Evolutionary conservation across 2,329 filamentous ascomycete genomes (phyloP).

Genomic region (Hymenoscyphus scutula): DNA sequence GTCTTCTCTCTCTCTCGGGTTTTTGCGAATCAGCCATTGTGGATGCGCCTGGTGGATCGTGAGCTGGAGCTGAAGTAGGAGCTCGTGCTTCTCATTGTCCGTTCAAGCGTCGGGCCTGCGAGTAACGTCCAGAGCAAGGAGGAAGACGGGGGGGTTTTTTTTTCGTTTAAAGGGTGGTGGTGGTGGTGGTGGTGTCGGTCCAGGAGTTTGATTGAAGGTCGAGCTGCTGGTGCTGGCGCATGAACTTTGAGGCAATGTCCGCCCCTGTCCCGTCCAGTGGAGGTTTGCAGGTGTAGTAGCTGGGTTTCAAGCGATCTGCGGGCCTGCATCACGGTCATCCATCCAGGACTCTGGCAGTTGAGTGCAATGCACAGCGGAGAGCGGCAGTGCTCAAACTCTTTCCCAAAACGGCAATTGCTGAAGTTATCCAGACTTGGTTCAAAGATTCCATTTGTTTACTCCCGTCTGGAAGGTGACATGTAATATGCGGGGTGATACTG

Average conservation of each 20-base stretch:
- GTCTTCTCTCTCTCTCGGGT: slow-evolving; percentile 35
- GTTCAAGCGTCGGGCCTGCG: slow-evolving; percentile 13
- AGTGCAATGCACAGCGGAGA: not conserved
- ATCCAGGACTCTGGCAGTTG: not conserved
- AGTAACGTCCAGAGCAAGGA: not conserved
- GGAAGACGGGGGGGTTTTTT: too few species aligned
- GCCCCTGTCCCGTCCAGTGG: slow-evolving; percentile 17
- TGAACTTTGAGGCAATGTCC: slow-evolving; percentile 12
- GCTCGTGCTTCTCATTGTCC: slow-evolving; percentile 31
- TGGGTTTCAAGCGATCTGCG: slow-evolving; percentile 20
- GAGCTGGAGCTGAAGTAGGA: slow-evolving; percentile 22
- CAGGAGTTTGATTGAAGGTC: slow-evolving; percentile 6
- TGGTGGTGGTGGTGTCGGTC: slow-evolving; percentile 19
- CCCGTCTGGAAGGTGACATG: not conserved
- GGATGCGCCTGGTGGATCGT: slow-evolving; percentile 26
- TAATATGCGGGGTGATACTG: not conserved
- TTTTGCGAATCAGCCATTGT: slow-evolving; percentile 37
- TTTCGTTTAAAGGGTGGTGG: slow-evolving; percentile 3
- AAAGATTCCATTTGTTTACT: not conserved
- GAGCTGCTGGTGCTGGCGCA: slow-evolving; percentile 18
- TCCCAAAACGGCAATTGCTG: not conserved
- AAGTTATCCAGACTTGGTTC: not conserved
- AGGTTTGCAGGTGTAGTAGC: too few species aligned
- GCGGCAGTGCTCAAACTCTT: not conserved
- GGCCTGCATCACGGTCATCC: slow-evolving; percentile 15